Percentiles rank a stretch among this genome's conserved stretches.
These are phyloP conservation scores for Allium cepa DNA, from an alignment of 106 monocot species.

Conservation along the genomic window DNA sequence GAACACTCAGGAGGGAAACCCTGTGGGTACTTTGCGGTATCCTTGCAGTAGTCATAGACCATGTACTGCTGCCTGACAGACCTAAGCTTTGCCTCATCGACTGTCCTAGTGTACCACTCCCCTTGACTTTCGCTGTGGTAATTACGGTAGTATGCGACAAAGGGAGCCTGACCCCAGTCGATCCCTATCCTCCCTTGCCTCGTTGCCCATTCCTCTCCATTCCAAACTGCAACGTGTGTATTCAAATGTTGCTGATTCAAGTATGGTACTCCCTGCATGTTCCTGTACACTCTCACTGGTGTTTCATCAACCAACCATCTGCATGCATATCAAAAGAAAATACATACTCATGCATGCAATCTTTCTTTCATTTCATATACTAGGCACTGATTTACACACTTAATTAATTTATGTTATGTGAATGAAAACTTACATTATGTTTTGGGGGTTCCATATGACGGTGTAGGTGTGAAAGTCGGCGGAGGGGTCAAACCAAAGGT, in stretches of 20 bases:
- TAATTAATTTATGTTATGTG: background rate
- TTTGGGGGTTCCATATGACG: conserved; percentile 1
- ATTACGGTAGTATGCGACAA: background rate
- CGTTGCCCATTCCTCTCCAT: background rate
- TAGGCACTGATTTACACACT: background rate
- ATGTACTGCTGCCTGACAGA: background rate
- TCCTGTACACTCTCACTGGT: conserved; percentile 6
- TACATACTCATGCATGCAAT: background rate
- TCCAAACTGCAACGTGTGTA: background rate
- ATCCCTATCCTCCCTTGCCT: background rate
- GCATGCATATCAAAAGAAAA: background rate
- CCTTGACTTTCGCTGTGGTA: background rate
- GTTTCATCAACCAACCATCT: conserved; percentile 2
- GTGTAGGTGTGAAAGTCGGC: conserved; percentile 1
- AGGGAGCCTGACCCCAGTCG: background rate
- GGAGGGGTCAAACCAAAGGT: background rate
- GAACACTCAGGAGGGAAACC: conserved; percentile 1
- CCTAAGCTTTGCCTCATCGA: background rate
- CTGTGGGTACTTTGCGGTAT: background rate
- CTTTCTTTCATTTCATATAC: background rate
- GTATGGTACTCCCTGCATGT: background rate
- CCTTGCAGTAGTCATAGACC: conserved; percentile 1
- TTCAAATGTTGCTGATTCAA: background rate
- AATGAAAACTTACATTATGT: background rate
- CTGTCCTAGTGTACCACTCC: background rate